Percentiles rank a stretch among this genome's conserved stretches.
Evolutionary conservation across 371 early-diverging fungal genomes (phyloP).

Genomic region (Choanephora cucurbitarum): DNA sequence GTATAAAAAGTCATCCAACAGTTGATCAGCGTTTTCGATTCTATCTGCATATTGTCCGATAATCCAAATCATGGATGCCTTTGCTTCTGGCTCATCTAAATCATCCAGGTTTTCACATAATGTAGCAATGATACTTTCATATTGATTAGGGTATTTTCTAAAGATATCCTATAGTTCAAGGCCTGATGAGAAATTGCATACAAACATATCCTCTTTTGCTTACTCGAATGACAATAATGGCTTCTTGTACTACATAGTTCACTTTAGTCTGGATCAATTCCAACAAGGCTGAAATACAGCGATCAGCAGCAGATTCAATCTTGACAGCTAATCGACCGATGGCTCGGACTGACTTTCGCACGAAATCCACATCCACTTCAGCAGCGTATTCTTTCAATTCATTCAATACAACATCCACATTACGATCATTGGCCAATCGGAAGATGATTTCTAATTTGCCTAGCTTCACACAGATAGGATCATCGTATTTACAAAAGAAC

Average conservation of each 20-base stretch:
- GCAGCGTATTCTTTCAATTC: conserved; percentile 95
- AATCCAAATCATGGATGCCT: conserved; percentile 96
- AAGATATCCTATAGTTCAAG: conserved; percentile 79
- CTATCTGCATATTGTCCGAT: conserved; percentile 95
- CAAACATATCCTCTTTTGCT: neutral
- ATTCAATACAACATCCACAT: conserved; percentile 80
- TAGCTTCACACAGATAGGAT: conserved; percentile 94
- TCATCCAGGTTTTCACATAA: conserved; percentile 89
- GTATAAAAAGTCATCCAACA: conserved; percentile 80
- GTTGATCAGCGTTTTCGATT: conserved; percentile 86
- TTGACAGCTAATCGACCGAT: conserved; percentile 94
- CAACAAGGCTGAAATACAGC: conserved; percentile 83
- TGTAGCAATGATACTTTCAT: conserved; percentile 84
- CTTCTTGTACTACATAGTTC: conserved; percentile 93
- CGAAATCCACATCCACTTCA: conserved; percentile 96
- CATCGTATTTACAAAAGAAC: conserved; percentile 96
- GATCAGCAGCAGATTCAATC: conserved; percentile 79
- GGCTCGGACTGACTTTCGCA: conserved; percentile 88
- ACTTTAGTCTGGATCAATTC: conserved; percentile 89
- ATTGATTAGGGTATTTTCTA: conserved; percentile 93
- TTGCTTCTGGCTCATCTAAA: conserved; percentile 94
- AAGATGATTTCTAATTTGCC: conserved; percentile 92
- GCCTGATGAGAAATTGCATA: neutral
- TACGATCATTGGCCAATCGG: conserved; percentile 75
- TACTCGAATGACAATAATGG: conserved; percentile 70